Evolutionary conservation across 2,329 filamentous ascomycete genomes (phyloP), one percentile per base, ranked within the genome.

Genomic region (Dactylonectria macrodidyma): DNA sequence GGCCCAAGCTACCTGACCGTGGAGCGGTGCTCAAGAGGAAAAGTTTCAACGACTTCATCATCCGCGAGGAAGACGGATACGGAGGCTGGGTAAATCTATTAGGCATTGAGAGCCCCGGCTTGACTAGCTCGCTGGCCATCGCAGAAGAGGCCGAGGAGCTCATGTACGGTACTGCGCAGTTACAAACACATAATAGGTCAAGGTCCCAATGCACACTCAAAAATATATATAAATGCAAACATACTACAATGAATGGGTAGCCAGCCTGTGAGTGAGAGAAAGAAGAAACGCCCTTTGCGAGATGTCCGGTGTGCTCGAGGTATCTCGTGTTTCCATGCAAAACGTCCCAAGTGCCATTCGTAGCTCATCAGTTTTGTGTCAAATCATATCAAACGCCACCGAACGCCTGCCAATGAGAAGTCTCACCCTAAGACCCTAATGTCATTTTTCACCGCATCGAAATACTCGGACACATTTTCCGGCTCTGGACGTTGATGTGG

Each of bases 81-180:
- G 83, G 88, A 2, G 95, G 94, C 2, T 98, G 95, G 87, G 87
- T 98, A 9, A 98, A 98, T 83, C 79, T 98, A 72, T 78, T 98
- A 74, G 95, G 95, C 0, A 98, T 98, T 73, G 95, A 98, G 84
- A 97, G 94, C 80, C 95, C 95, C 0, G 95, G 95, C 5, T 82
- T 98, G 80, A 98, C 95, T 54, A 96, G 93, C 79, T 90, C 88
- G 74, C 82, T 98, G 82, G 95, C 95, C 2, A 95, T 98, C 81
- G 95, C 87, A 3, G 93, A 97, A 77, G 88, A 89, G 84, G 95
- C 97, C 0, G 80, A 82, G 50, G 76, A 79, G 58, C 71, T 90
- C 58, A 68, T 90, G 60, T 88, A 90, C 65, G 80, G 80, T 3
- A 72, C 65, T 5, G 54, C 54, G 44, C 50, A 52, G 11, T 70